A percentile compares a stretch with the other conserved stretches of the same genome.
phyloP scores from a whole-genome alignment of 345 rosid species.

The Sisymbrium altissimum region DNA sequence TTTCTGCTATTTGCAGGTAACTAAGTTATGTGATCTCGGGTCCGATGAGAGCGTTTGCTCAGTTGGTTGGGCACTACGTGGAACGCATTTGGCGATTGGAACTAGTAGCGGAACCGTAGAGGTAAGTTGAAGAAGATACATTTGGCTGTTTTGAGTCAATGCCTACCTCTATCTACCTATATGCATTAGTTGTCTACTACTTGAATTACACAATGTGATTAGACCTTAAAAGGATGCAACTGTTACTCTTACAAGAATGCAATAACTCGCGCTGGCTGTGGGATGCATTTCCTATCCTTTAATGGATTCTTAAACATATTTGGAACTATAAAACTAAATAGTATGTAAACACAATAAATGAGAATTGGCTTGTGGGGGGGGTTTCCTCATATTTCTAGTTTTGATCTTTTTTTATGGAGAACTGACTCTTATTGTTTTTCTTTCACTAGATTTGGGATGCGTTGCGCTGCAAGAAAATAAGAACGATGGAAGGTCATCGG shows the following conservation, averaged over 20 bases:
- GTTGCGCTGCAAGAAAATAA: conserved; percentile 63
- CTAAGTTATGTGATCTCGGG: conserved; percentile 93
- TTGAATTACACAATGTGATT: background rate
- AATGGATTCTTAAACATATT: no score
- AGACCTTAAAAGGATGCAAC: background rate
- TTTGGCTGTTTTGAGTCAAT: background rate
- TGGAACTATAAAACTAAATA: background rate
- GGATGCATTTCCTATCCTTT: background rate
- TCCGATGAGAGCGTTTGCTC: conserved; percentile 86
- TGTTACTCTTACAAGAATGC: background rate
- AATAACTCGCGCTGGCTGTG: background rate
- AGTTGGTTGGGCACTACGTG: conserved; percentile 91
- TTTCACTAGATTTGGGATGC: conserved; percentile 86
- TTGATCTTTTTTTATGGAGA: background rate
- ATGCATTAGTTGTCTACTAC: background rate
- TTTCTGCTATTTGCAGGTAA: conserved; percentile 50
- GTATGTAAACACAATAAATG: background rate
- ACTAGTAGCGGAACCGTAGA: conserved; percentile 82
- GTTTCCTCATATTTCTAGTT: background rate
- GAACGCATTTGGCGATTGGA: conserved; percentile 87
- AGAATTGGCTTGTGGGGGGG: background rate
- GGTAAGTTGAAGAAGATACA: conserved; percentile 41
- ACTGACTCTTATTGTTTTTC: background rate
- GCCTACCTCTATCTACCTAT: background rate
- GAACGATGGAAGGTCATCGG: conserved; percentile 98